Base-by-base conservation (phyloP, 2,329 filamentous ascomycete genomes). In the Diaporthe amygdali region DNA sequence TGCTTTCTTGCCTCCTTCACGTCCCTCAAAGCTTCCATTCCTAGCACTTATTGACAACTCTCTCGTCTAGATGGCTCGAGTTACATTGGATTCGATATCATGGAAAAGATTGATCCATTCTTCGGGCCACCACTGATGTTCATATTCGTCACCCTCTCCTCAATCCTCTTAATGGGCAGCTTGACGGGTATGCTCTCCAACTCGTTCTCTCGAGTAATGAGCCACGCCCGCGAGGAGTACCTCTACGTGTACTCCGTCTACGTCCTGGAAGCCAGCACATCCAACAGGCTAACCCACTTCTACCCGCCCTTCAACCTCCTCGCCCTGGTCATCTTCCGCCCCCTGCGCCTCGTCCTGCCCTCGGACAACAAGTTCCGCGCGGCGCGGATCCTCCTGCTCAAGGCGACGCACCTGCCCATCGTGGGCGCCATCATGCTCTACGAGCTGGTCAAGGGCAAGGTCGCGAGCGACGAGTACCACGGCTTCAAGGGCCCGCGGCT, bases 101-200 rank as follows among this genome's bases (percentile, higher is more conserved):
- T 91, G 89, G 77, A 86, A 68, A 80, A 88, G 54, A 91, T 91
- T 69, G 87, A 90, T 74, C 85, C 84, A 25, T 81, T 89, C 72
- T 90, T 90, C 70, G 87, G 89, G 20, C 89, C 88, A 32, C 88
- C 89, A 6, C 81, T 91, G 68, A 90, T 91, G 88, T 86, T 94
- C 73, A 85, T 94, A 61, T 96, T 96, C 81, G 89, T 96, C 73
- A 92, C 88, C 30, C 84, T 96, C 77, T 94, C 92, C 52, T 93
- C 93, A 71, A 94, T 96, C 76, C 85, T 96, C 9, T 86, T 96
- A 39, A 92, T 94, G 82, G 94, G 93, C 63, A 93, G 92, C 25
- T 83, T 95, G 74, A 95, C 94, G 46, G 71, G 91, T 85, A 91
- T 95, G 83, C 85, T 95, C 71, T 93, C 91, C 77, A 94, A 94